These are phyloP conservation scores for Marasmius fiardii DNA, from an alignment of 1,284 basidiomycete species.

Conservation along the genomic window DNA sequence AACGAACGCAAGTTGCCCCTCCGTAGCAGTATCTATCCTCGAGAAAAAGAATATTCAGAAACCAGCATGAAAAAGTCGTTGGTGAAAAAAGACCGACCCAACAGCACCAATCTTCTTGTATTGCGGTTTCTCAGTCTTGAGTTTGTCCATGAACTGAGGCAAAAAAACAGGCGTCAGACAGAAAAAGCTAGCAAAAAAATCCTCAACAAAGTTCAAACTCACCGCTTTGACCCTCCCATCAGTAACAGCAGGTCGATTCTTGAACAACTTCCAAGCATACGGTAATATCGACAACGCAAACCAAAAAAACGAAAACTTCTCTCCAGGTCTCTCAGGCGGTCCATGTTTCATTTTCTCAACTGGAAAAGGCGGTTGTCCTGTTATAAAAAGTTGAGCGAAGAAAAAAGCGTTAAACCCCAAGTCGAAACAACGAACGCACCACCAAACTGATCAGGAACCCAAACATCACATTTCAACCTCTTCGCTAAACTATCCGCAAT, in stretches of 20 bases:
- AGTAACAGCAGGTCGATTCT: slow-evolving; percentile 37
- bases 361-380: slow-evolving; percentile 41
- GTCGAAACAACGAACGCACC: slow-evolving; percentile 29
- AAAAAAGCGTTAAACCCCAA: neutral
- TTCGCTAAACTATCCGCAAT: slow-evolving; percentile 50
- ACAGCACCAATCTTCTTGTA: slow-evolving; percentile 59
- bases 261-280: slow-evolving; percentile 29
- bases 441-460: slow-evolving; percentile 47
- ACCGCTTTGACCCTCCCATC: slow-evolving; percentile 32
- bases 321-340: slow-evolving; percentile 38
- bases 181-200: neutral
- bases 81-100: slow-evolving; percentile 36
- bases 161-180: neutral
- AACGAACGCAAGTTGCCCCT: slow-evolving; percentile 37
- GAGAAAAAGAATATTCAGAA: too few species aligned
- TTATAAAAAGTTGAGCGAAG: neutral
- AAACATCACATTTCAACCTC: slow-evolving; percentile 46
- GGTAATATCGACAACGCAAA: slow-evolving; percentile 28
- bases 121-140: slow-evolving; percentile 43
- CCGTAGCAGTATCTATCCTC: slow-evolving; percentile 62
- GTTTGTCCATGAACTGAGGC: slow-evolving; percentile 42
- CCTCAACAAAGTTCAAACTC: slow-evolving; percentile 9
- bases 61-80: too few species aligned
- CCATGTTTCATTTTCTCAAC: slow-evolving; percentile 26
- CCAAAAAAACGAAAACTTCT: slow-evolving; percentile 30